Evolutionary conservation across 2,329 filamentous ascomycete genomes (phyloP), one percentile per base, ranked within the genome.

Genomic region (Orbilia brochopaga): DNA sequence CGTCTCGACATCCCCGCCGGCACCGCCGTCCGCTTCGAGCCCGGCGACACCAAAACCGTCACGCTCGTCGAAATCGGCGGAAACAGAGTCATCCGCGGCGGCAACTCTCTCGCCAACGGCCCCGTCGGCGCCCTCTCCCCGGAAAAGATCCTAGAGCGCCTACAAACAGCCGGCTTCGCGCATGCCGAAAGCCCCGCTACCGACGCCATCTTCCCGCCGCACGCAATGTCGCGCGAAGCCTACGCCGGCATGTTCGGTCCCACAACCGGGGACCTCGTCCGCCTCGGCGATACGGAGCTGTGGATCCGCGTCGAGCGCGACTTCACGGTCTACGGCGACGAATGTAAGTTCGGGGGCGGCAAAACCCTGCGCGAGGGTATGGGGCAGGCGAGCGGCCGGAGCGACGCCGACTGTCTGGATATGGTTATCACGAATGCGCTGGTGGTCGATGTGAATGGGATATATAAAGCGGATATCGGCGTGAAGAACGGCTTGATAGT

Each of bases 401-500:
- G 85, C 0, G 89, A 93, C 76, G 82, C 83, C 1, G 87, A 92
- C 23, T 87, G 86, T 23, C 81, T 97, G 67, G 93, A 97, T 78
- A 85, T 93, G 52, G 90, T 96, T 23, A 86, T 97, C 69, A 91
- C 88, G 1, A 97, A 97, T 77, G 93, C 92, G 3, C 81, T 97
- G 74, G 88, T 97, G 40, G 84, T 97, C 19, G 93, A 97, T 81
- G 95, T 89, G 85, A 89, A 85, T 0, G 93, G 93, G 53, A 96
- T 97, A 77, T 95, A 91, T 83, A 97, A 97, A 81, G 93, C 92
- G 4, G 93, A 97, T 79, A 96, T 97, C 78, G 93, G 93, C 27
- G 88, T 97, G 79, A 96, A 95, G 79, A 81, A 92, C 75, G 92
- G 93, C 1, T 79, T 89, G 42, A 97, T 97, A 77, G 88, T 88